These are phyloP conservation scores for Persicaria maculosa DNA, from an alignment of 148 eudicot genomes.

Conservation along the genomic window DNA sequence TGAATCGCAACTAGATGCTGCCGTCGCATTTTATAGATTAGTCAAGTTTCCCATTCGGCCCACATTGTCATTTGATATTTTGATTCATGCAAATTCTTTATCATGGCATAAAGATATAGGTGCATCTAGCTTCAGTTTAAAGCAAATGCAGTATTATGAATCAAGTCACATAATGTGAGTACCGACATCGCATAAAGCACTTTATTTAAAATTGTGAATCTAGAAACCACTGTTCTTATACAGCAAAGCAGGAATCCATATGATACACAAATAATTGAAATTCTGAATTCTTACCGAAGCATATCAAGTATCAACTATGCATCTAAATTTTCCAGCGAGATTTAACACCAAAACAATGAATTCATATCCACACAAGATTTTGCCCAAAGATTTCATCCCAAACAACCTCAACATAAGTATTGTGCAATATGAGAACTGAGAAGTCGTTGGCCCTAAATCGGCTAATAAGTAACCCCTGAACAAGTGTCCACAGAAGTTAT, in stretches of 20 bases:
- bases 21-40: background rate
- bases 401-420: background rate
- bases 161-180: background rate
- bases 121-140: background rate
- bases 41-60: background rate
- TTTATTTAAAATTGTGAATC: background rate
- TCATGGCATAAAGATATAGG: background rate
- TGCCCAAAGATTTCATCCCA: background rate
- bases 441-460: background rate
- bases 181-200: background rate
- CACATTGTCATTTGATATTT: background rate
- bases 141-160: background rate
- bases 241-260: background rate
- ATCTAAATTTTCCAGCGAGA: background rate
- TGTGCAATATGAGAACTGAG: background rate
- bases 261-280: background rate
- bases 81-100: background rate
- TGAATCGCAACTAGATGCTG: background rate
- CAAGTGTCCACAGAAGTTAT: background rate
- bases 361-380: background rate
- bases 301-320: background rate
- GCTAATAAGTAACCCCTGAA: background rate
- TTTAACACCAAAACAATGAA: background rate
- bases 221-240: background rate
- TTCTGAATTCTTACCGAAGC: background rate